A percentile compares a stretch with the other conserved stretches of the same genome.
These are phyloP conservation scores for Ogataea populi-albae DNA, from an alignment of 805 yeast genomes.

Conservation along the genomic window DNA sequence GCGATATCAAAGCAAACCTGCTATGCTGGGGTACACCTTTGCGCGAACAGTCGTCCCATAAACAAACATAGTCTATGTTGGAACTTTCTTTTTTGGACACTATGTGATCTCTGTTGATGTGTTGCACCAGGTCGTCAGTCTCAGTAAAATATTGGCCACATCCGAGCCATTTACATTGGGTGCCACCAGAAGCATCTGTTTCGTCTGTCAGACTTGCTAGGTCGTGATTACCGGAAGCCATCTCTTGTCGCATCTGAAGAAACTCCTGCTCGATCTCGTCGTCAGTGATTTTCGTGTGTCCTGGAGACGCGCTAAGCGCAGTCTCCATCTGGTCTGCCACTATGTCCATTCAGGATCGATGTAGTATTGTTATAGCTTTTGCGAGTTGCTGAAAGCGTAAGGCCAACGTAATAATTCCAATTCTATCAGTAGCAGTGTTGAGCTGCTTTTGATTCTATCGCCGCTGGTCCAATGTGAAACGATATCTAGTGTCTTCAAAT, in stretches of 20 bases:
- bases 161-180: conserved; percentile 37
- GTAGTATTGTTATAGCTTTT: too few species aligned
- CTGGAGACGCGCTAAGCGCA: conserved; percentile 2
- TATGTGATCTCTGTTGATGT: conserved; percentile 39
- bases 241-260: conserved; percentile 19
- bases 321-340: too few species aligned
- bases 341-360: too few species aligned
- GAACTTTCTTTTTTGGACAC: conserved; percentile 18
- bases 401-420: too few species aligned
- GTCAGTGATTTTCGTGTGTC: conserved; percentile 12
- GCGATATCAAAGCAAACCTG: conserved; percentile 57
- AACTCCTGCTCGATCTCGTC: conserved; percentile 24
- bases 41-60: conserved; percentile 59
- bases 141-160: conserved; percentile 32
- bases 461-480: too few species aligned
- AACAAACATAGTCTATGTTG: conserved; percentile 44
- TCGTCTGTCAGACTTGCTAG: conserved; percentile 17
- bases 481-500: too few species aligned
- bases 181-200: conserved; percentile 4
- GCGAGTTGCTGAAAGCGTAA: too few species aligned
- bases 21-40: conserved; percentile 52
- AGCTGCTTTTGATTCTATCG: too few species aligned
- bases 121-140: conserved; percentile 39
- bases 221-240: conserved; percentile 10
- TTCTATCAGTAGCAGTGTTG: too few species aligned